Percentiles rank a stretch among this genome's conserved stretches.
Evolutionary conservation across 2,329 filamentous ascomycete genomes (phyloP).

Genomic region (Celoporthe dispersa): DNA sequence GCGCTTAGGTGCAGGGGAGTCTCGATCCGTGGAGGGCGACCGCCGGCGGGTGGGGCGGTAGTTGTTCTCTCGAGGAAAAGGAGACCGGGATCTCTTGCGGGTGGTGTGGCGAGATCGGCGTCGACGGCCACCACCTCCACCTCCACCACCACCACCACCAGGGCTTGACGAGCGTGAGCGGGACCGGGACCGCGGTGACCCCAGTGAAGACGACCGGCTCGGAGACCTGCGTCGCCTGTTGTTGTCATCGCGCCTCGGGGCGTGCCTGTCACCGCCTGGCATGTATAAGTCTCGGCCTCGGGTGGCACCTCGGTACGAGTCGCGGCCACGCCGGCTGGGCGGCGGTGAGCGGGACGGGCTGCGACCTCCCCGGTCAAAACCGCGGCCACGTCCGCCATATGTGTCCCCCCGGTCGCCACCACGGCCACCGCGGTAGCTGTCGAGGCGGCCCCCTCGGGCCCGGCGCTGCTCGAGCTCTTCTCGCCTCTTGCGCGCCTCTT

Average conservation of each 20-base stretch:
- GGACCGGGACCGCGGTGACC: slow-evolving; percentile 37
- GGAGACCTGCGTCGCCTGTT: slow-evolving; percentile 49
- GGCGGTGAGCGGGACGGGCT: slow-evolving; percentile 55
- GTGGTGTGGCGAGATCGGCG: slow-evolving; percentile 29
- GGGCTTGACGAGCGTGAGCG: slow-evolving; percentile 34
- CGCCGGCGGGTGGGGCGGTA: slow-evolving; percentile 35
- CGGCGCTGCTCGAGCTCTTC: slow-evolving; percentile 71
- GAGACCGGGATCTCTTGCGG: slow-evolving; percentile 44
- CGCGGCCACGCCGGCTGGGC: slow-evolving; percentile 48
- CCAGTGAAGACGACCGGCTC: slow-evolving; percentile 43
- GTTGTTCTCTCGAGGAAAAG: slow-evolving; percentile 36
- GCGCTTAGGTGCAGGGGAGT: slow-evolving; percentile 53
- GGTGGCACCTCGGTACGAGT: slow-evolving; percentile 40
- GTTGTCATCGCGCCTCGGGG: slow-evolving; percentile 44
- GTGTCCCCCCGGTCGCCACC: slow-evolving; percentile 55
- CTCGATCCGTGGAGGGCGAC: slow-evolving; percentile 38
- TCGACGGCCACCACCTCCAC: slow-evolving; percentile 21
- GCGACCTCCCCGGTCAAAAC: slow-evolving; percentile 47
- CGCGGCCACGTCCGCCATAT: slow-evolving; percentile 47
- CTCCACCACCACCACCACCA: slow-evolving; percentile 9
- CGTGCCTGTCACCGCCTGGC: slow-evolving; percentile 51
- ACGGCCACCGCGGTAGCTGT: slow-evolving; percentile 58
- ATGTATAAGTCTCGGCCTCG: slow-evolving; percentile 56
- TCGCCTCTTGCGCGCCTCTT: slow-evolving; percentile 72
- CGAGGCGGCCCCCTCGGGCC: slow-evolving; percentile 50